phyloP scores from a whole-genome alignment of 129 eudicot genomes.

The sunflower (Helianthus annuus) region HanXRQr2.0-SUNRISE NC_035438.2:81461609-81462108 shows the following conservation, averaged over 20 bases:
- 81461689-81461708: neutral
- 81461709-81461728: neutral
- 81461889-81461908: neutral
- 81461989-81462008: neutral
- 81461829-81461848: neutral
- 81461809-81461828: neutral
- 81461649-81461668: neutral
- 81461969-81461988: neutral
- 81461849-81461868: neutral
- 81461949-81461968: neutral
- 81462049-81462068: neutral
- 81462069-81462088: neutral
- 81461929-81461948: neutral
- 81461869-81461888: conserved; percentile 4
- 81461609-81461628: neutral
- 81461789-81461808: neutral
- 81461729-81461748: neutral
- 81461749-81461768: neutral
- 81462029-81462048: neutral
- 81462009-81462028: neutral
- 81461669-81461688: neutral
- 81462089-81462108: neutral
- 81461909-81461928: neutral
- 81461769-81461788: neutral
- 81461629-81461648: neutral